Evolutionary conservation across 805 yeast species (phyloP).

Genomic region (Scheffersomyces amazonensis): DNA sequence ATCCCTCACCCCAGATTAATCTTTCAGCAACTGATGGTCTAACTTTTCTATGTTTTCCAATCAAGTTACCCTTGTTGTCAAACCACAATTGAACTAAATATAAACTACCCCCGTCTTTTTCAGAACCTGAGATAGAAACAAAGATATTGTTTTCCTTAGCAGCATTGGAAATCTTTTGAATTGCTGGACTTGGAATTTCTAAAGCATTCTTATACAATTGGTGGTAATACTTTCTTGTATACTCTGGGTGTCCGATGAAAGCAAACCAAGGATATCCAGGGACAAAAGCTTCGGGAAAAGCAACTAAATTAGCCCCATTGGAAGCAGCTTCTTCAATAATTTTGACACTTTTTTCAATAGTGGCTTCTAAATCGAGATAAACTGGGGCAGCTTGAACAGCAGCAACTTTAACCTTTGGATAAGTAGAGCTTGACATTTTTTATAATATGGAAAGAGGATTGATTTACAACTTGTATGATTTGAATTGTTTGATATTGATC

Average conservation of each 20-base stretch:
- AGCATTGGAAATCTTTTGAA: slow-evolving; percentile 1
- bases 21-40: slow-evolving; percentile 1
- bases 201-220: background rate
- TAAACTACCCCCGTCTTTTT: background rate
- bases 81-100: background rate
- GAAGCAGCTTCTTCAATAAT: slow-evolving; percentile 1
- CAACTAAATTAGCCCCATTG: slow-evolving; percentile 1
- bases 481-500: too few species aligned
- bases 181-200: slow-evolving; percentile 1
- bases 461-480: too few species aligned
- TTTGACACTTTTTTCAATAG: background rate
- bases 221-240: slow-evolving; percentile 1
- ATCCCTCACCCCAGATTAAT: slow-evolving; percentile 1
- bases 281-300: slow-evolving; percentile 1
- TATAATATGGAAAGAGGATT: too few species aligned
- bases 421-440: background rate
- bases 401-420: slow-evolving; percentile 1
- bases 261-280: slow-evolving; percentile 1
- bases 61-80: background rate
- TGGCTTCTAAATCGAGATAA: slow-evolving; percentile 1
- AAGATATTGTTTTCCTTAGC: background rate
- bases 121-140: slow-evolving; percentile 1
- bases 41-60: slow-evolving; percentile 1
- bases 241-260: background rate
- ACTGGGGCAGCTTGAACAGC: slow-evolving; percentile 1